Percentiles rank a stretch among this genome's conserved stretches.
Evolutionary conservation across 192 early-diverging fungal species (phyloP).

Genomic region (Oehlia diaphana): DNA sequence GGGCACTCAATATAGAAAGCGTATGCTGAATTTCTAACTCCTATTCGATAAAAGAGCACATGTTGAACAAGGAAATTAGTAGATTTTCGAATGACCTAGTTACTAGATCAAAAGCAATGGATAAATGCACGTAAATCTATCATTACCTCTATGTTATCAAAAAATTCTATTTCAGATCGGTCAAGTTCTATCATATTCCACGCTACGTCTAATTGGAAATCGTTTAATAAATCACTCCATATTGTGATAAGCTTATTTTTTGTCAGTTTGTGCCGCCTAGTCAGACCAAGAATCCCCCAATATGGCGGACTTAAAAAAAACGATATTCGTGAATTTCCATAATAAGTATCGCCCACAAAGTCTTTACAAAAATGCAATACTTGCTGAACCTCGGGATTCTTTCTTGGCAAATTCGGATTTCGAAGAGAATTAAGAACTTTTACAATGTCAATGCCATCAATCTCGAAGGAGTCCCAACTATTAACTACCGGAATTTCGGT

Average conservation of each 20-base stretch:
- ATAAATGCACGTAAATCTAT: neutral
- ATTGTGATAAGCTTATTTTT: constrained; percentile 7
- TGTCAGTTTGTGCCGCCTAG: neutral
- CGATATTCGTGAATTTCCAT: too few relatives aligned
- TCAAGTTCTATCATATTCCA: constrained; percentile 19
- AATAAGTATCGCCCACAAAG: too few relatives aligned
- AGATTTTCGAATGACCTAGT: neutral
- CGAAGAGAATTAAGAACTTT: too few relatives aligned
- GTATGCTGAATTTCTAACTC: constrained; percentile 2
- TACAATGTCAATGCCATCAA: too few relatives aligned
- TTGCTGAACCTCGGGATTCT: too few relatives aligned
- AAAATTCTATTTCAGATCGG: constrained; percentile 10
- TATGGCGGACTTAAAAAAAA: too few relatives aligned
- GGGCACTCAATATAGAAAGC: neutral
- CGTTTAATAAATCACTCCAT: neutral
- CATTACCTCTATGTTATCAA: constrained; percentile 21
- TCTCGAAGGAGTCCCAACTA: neutral
- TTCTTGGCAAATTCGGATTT: too few relatives aligned
- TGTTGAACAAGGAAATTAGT: neutral
- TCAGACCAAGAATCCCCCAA: too few relatives aligned
- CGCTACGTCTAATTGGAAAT: constrained; percentile 4
- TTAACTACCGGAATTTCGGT: neutral
- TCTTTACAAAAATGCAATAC: too few relatives aligned
- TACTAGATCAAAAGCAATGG: constrained; percentile 21
- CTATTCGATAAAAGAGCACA: constrained; percentile 11